Conservation (phyloP, 148 eudicot species). For the Fagopyrum homotropicum region DNA sequence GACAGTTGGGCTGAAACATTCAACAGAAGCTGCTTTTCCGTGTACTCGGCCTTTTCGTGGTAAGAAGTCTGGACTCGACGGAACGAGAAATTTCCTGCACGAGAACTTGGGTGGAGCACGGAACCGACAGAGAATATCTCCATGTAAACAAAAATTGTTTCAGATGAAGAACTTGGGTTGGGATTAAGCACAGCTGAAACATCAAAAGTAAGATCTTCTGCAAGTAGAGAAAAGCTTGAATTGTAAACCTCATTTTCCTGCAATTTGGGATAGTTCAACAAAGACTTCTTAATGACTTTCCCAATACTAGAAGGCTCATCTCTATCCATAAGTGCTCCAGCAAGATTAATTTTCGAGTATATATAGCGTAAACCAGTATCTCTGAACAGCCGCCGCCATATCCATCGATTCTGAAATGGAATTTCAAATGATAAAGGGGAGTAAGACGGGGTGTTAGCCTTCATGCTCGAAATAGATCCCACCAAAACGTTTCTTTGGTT, state of each 20-base stretch:
- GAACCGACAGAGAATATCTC: slow-evolving; percentile 70
- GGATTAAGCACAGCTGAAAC: slow-evolving; percentile 50
- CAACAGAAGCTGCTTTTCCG: slow-evolving; percentile 58
- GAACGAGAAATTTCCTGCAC: slow-evolving; percentile 22
- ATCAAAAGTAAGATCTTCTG: slow-evolving; percentile 84
- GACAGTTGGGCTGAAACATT: slow-evolving; percentile 69
- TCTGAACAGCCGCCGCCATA: slow-evolving; percentile 29
- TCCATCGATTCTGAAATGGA: slow-evolving; percentile 27
- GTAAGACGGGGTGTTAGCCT: slow-evolving; percentile 27
- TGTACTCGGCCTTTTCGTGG: slow-evolving; percentile 34
- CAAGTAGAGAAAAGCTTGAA: slow-evolving; percentile 47
- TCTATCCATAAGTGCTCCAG: slow-evolving; percentile 54
- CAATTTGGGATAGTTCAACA: slow-evolving; percentile 69
- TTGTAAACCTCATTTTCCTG: slow-evolving; percentile 37
- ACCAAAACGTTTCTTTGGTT: slow-evolving; percentile 57
- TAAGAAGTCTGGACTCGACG: slow-evolving; percentile 28
- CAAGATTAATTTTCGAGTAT: slow-evolving; percentile 54
- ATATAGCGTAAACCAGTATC: slow-evolving; percentile 47
- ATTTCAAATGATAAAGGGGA: slow-evolving; percentile 68
- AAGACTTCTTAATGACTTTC: slow-evolving; percentile 51
- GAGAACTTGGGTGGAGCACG: slow-evolving; percentile 51
- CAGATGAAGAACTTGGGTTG: slow-evolving; percentile 22
- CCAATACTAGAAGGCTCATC: slow-evolving; percentile 67
- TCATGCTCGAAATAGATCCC: slow-evolving; percentile 66
- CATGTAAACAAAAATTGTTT: slow-evolving; percentile 38